Evolutionary conservation across 129 eudicot species (phyloP).

Genomic region (Daucus carota): DH1_v3.0 NC_030381.2:28671501-28672000

Average conservation of each 20-base stretch:
- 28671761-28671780: not conserved
- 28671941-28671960: no score
- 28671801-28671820: not conserved
- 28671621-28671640: not conserved
- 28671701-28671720: not conserved
- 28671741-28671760: not conserved
- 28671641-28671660: not conserved
- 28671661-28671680: not conserved
- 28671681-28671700: not conserved
- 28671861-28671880: slow-evolving; percentile 87
- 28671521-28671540: no score
- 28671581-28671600: no score
- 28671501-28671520: no score
- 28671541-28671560: no score
- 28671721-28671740: not conserved
- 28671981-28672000: no score
- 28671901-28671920: slow-evolving; percentile 21
- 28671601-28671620: not conserved
- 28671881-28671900: slow-evolving; percentile 73
- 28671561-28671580: no score
- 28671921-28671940: slow-evolving; percentile 14
- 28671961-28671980: no score
- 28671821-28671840: not conserved
- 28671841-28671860: not conserved
- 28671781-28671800: not conserved